Base-by-base conservation (phyloP, 1,284 basidiomycete genomes). In the Ganoderma lucidum region DNA sequence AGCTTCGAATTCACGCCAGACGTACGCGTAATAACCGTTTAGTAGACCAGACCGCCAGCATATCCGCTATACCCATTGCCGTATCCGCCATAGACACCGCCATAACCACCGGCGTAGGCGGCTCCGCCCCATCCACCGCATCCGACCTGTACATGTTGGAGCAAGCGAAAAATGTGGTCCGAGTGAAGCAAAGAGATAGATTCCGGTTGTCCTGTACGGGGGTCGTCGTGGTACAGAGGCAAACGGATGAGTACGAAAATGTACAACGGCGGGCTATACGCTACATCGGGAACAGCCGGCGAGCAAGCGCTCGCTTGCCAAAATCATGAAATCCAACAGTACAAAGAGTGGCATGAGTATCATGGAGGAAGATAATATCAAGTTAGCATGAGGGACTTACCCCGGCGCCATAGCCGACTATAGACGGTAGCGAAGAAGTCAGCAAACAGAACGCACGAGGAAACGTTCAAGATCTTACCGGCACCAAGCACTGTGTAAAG, bases 81-180 rank as follows among this genome's bases (percentile, higher is more conserved):
- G 53, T 56, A 59, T n/a, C 39, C 59, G 14, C 59, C 59, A 28
- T 41, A 61, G 39, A 10, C 59, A n/a, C 17, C 58, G 6, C 39
- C 12, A 14, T 41, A 41, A 8, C 39, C 39, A n/a, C 37, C 58
- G n/a, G 37, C 58, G 4, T 23, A 35, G 37, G 58, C 58, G 23
- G 59, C 59, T 23, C 59, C 58, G 19, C 58, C 39, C 58, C 58
- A 60, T n/a, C 58, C 59, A 28, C 59, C 59, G 15, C 39, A 61
- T 30, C 59, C 59, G 14, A 61, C 23, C 39, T 61, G 44, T 39
- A 41, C n/a, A n/a, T n/a, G n/a, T n/a, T n/a, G n/a, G n/a, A n/a
- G n/a, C n/a, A n/a, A n/a, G n/a, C n/a, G n/a, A n/a, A n/a, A n/a
- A n/a, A n/a, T n/a, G n/a, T n/a, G n/a, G n/a, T n/a, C n/a, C n/a